phyloP scores from a whole-genome alignment of 2,329 filamentous ascomycete genomes.

The Trichophaea hybrida region DNA sequence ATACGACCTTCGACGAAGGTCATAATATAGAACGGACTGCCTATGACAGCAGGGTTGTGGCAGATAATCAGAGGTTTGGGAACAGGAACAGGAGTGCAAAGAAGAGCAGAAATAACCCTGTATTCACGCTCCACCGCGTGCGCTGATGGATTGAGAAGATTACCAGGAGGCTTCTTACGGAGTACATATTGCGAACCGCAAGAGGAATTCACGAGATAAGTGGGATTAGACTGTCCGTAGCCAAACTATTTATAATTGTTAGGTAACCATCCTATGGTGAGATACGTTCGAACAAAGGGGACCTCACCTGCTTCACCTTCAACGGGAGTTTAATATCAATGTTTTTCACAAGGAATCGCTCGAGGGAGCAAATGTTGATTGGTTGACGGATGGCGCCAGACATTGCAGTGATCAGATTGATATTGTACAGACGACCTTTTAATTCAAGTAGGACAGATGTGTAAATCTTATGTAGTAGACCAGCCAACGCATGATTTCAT shows the following conservation, averaged over 20 bases:
- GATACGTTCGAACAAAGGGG: neutral
- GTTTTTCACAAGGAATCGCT: slow-evolving; percentile 60
- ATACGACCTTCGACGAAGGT: slow-evolving; percentile 86
- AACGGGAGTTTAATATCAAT: slow-evolving; percentile 75
- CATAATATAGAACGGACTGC: slow-evolving; percentile 96
- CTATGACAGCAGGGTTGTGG: slow-evolving; percentile 64
- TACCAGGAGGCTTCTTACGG: slow-evolving; percentile 95
- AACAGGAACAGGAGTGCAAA: slow-evolving; percentile 67
- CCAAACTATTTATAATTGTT: slow-evolving; percentile 51
- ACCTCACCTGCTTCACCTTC: slow-evolving; percentile 68
- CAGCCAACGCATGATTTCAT: too few relatives aligned
- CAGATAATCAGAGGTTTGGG: slow-evolving; percentile 74
- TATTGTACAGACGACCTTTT: too few relatives aligned
- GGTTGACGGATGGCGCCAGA: slow-evolving; percentile 80
- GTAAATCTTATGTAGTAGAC: too few relatives aligned
- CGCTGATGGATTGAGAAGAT: slow-evolving; percentile 80
- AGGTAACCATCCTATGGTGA: slow-evolving; percentile 2
- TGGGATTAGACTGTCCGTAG: slow-evolving; percentile 94
- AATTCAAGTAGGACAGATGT: too few relatives aligned
- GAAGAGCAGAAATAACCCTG: slow-evolving; percentile 72
- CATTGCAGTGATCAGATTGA: slow-evolving; percentile 6
- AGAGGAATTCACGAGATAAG: slow-evolving; percentile 71
- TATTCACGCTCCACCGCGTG: slow-evolving; percentile 96
- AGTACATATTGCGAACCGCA: slow-evolving; percentile 57
- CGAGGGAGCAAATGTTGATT: slow-evolving; percentile 66